Percentiles rank a stretch among this genome's conserved stretches.
Conservation (phyloP, 1,284 basidiomycete genomes). For the Fomes fomentarius region DNA sequence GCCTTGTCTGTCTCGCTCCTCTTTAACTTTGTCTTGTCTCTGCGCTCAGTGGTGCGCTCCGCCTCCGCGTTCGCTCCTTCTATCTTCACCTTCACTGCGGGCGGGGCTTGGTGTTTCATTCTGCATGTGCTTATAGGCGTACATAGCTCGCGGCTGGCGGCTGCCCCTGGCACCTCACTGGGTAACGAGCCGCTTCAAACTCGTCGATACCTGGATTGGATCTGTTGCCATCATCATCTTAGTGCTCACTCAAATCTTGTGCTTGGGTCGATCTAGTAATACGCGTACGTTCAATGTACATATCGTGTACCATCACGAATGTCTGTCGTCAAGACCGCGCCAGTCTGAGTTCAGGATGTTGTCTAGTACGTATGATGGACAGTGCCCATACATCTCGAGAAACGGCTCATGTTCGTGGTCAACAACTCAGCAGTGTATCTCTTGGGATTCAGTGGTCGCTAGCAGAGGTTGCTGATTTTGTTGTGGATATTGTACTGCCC, state of each 20-base stretch:
- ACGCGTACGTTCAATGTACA: background rate
- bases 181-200: constrained; percentile 26
- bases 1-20: background rate
- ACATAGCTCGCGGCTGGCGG: background rate
- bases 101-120: constrained; percentile 16
- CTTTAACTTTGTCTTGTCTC: background rate
- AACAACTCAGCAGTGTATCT: too few relatives aligned
- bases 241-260: background rate
- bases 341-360: too few relatives aligned
- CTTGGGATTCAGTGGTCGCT: too few relatives aligned
- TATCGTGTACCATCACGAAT: background rate
- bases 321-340: too few relatives aligned
- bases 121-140: constrained; percentile 2
- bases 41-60: constrained; percentile 7
- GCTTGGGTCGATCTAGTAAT: background rate
- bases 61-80: constrained; percentile 16
- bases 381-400: too few relatives aligned
- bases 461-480: too few relatives aligned
- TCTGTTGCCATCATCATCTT: constrained; percentile 6
- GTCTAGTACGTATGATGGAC: too few relatives aligned
- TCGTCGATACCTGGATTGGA: constrained; percentile 23
- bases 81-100: constrained; percentile 8
- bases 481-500: too few relatives aligned
- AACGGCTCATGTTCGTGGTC: too few relatives aligned
- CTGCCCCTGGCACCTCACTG: constrained; percentile 5